Evolutionary conservation across 192 early-diverging fungal species (phyloP), one percentile per base, ranked within the genome.

Genomic region (Rhizophagus prolifer): DNA sequence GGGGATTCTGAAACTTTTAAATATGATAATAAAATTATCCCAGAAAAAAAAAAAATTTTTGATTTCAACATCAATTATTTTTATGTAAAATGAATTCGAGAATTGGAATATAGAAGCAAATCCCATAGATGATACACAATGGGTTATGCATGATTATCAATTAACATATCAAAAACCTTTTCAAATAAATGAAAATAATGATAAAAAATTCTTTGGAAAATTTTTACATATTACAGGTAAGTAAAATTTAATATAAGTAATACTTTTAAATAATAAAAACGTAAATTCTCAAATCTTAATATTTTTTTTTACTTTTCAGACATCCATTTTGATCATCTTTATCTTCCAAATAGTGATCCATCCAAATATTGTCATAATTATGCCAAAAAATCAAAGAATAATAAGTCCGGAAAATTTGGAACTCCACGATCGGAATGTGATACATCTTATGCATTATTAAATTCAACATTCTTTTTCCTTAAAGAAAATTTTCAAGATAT

Each of bases 251-350:
- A 0, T 21, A 7, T 21, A 21, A 54, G 0, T 19, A 21, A 6
- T 54, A 19, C 2, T 14, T 21, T 16, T 0, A 50, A 16, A 4
- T 4, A 54, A 19, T 54, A 16, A 54, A 54, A 7, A 54, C 16
- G 7, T 21, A 54, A 54, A 54, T 21, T 50, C n/a, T 54, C 50
- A 54, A n/a, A 54, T 6, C 19, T 7, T 54, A 13, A 4, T n/a
- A 16, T 19, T 50, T 54, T 44, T 44, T 12, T 54, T 6, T 6
- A 54, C 5, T 54, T 16, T 68, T 68, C 25, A 85, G 84, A 85
- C 73, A 78, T 85, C 14, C 84, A 85, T 59, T 12, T 85, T 12
- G 84, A 85, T 76, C 50, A 65, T 3, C 19, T 70, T 28, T 85
- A 85, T 58, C 2, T 79, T 30, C 72, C 63, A 6, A 59, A 71